Percentiles rank a stretch among this genome's conserved stretches.
Evolutionary conservation across 352 stramenopile species (phyloP).

Genomic region (Pythium insidiosum): DNA sequence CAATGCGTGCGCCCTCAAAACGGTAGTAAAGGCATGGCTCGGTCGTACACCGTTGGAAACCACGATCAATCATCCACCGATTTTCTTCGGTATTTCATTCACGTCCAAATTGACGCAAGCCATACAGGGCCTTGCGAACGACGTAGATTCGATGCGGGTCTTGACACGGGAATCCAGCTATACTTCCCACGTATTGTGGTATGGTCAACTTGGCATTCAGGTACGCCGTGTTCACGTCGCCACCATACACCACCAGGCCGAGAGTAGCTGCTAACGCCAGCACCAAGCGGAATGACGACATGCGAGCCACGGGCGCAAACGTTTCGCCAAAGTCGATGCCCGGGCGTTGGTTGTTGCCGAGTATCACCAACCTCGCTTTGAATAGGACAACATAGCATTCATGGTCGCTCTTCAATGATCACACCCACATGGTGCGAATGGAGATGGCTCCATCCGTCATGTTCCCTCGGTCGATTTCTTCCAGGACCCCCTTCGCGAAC

Average conservation of each 20-base stretch:
- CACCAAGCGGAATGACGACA: not conserved
- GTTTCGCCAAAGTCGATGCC: slow-evolving; percentile 7
- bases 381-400: not conserved
- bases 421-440: slow-evolving; percentile 4
- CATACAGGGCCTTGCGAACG: slow-evolving; percentile 3
- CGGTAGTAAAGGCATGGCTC: slow-evolving; percentile 6
- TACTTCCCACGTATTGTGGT: not conserved
- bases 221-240: slow-evolving; percentile 11
- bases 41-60: not conserved
- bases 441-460: not conserved
- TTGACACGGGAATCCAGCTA: slow-evolving; percentile 5
- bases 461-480: not conserved
- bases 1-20: not conserved
- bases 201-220: slow-evolving; percentile 5
- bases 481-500: not conserved
- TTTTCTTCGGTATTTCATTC: slow-evolving; percentile 4
- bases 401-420: not conserved
- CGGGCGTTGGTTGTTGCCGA: not conserved
- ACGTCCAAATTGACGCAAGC: slow-evolving; percentile 1
- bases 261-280: not conserved
- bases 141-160: not conserved
- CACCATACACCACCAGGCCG: slow-evolving; percentile 1
- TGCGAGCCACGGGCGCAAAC: not conserved
- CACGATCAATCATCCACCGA: not conserved
- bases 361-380: slow-evolving; percentile 3